A percentile compares a stretch with the other conserved stretches of the same genome.
Conservation (phyloP, 139 green algal species). For the Chlorella sorokiniana region DNA sequence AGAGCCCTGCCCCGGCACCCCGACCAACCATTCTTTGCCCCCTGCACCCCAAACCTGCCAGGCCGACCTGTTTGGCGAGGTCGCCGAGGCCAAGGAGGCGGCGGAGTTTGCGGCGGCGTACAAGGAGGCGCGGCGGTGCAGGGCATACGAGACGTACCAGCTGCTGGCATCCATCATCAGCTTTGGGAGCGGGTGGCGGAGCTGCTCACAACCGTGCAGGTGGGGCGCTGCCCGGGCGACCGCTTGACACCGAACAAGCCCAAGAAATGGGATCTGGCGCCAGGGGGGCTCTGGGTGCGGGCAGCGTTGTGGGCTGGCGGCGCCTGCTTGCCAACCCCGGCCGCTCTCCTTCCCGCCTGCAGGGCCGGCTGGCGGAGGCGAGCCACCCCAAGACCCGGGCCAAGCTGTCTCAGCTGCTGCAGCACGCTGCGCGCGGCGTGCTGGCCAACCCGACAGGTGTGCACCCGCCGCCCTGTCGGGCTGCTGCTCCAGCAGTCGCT, state of each 20-base stretch:
- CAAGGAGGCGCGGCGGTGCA: slow-evolving; percentile 79
- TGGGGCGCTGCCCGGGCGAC: neutral
- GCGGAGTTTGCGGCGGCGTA: slow-evolving; percentile 70
- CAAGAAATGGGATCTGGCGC: too few relatives aligned
- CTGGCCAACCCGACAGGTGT: slow-evolving; percentile 66
- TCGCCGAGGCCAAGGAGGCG: slow-evolving; percentile 80
- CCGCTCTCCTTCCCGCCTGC: neutral
- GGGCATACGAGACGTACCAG: slow-evolving; percentile 78
- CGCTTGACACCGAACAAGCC: too few relatives aligned
- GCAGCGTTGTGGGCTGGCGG: neutral
- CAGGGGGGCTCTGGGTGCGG: neutral
- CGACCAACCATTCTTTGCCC: neutral
- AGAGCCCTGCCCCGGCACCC: neutral
- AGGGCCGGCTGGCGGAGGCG: slow-evolving; percentile 57
- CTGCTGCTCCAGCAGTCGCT: too few relatives aligned
- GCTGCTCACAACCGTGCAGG: slow-evolving; percentile 48
- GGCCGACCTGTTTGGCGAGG: slow-evolving; percentile 82
- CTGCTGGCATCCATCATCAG: slow-evolving; percentile 69
- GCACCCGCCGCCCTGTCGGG: too few relatives aligned
- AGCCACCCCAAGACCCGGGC: slow-evolving; percentile 55
- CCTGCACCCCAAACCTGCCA: too few relatives aligned
- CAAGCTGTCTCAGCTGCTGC: slow-evolving; percentile 79
- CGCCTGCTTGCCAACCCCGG: neutral
- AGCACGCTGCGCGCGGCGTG: slow-evolving; percentile 62
- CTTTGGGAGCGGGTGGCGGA: slow-evolving; percentile 57